Evolutionary conservation across 2,329 filamentous ascomycete species (phyloP), one percentile per base, ranked within the genome.

Genomic region (Diaporthe longicolla): DNA sequence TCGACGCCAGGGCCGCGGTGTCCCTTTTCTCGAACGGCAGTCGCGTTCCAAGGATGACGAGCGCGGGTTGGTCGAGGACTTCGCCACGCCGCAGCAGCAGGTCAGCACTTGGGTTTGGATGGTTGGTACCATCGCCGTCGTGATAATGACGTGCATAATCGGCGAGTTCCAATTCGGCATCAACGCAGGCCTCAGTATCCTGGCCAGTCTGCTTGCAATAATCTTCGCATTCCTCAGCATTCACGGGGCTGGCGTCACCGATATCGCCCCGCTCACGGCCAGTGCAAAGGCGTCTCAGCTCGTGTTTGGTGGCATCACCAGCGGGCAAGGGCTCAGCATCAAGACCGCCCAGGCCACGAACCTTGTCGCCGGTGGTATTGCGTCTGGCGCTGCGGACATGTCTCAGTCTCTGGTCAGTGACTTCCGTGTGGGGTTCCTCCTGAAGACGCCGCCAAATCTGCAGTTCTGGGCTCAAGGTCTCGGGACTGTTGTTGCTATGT

Each of bases 271-370:
- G 0, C 84, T 93, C 3, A 93, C 91, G 4, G 91, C 92, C 4
- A 90, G 90, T 0, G 88, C 91, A 76, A 93, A 93, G 82, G 91
- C 91, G 4, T 92, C 90, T 3, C 92, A 93, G 83, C 89, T 93
- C 74, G 87, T 93, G 69, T 90, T 92, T 58, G 91, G 91, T 77
- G 91, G 88, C 65, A 90, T 91, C 37, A 93, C 91, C 58, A 87
- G 87, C 52, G 86, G 87, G 76, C 84, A 88, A 73, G 83, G 87
- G 76, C 89, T 87, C 81, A 78, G 82, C 2, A 76, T 88, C 71
- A 77, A 82, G 15, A 81, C 88, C 24, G 90, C 91, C 1, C 92
- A 93, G 82, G 84, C 86, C 68, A 87, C 93, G 82, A 93, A 93
- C 83, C 82, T 93, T 35, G 87, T 93, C 48, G 91, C 91, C 54